A percentile compares a stretch with the other conserved stretches of the same genome.
Evolutionary conservation across 2,329 filamentous ascomycete genomes (phyloP).

Genomic region (Mollisiaceae sp.): DNA sequence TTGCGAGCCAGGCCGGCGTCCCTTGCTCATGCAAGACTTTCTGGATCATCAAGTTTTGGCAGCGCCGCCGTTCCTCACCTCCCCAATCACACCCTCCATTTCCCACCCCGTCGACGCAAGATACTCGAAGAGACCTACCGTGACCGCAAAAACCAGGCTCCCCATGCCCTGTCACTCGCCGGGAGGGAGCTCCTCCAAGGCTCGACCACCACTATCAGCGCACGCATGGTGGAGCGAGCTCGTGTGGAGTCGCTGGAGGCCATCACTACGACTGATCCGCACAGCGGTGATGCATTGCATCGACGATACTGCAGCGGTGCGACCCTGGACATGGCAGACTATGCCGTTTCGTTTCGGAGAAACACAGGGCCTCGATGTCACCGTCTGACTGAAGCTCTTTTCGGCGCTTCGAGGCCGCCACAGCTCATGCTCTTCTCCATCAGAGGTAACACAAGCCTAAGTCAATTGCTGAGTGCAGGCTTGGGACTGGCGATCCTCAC

Average conservation of each 20-base stretch:
- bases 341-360: slow-evolving; percentile 3
- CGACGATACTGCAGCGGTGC: slow-evolving; percentile 4
- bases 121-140: slow-evolving; percentile 19
- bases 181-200: neutral
- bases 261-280: slow-evolving; percentile 1
- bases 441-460: slow-evolving; percentile 25
- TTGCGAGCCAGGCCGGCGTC: slow-evolving; percentile 9
- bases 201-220: neutral
- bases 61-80: neutral
- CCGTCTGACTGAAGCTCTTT: slow-evolving; percentile 12
- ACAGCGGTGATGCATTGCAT: slow-evolving; percentile 11
- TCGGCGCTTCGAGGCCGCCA: neutral
- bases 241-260: neutral
- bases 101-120: slow-evolving; percentile 15
- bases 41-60: slow-evolving; percentile 20
- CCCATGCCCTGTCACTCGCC: neutral
- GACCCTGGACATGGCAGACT: neutral
- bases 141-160: slow-evolving; percentile 11
- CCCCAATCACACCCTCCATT: slow-evolving; percentile 19
- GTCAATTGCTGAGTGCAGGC: slow-evolving; percentile 21
- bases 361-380: neutral
- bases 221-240: slow-evolving; percentile 1
- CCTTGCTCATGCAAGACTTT: slow-evolving; percentile 13
- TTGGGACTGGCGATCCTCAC: slow-evolving; percentile 28
- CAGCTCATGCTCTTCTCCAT: slow-evolving; percentile 1